phyloP scores from a whole-genome alignment of 2,329 filamentous ascomycete species.

The Microthyrium microscopicum region DNA sequence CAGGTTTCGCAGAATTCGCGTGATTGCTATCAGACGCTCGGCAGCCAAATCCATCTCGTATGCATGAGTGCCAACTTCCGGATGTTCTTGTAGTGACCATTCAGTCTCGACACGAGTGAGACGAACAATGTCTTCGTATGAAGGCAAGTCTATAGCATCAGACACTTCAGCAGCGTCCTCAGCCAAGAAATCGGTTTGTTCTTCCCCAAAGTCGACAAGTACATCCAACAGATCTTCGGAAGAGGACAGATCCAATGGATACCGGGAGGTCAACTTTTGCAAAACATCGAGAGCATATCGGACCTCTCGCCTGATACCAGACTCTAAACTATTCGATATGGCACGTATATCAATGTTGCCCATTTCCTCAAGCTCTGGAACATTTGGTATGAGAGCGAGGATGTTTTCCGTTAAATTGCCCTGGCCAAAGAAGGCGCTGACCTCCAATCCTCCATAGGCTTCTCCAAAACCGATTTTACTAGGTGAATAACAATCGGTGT shows the following conservation, averaged over 20 bases:
- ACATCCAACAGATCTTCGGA: constrained; percentile 84
- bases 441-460: constrained; percentile 56
- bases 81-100: constrained; percentile 52
- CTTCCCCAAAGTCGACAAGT: constrained; percentile 77
- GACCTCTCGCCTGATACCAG: constrained; percentile 79
- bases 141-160: constrained; percentile 63
- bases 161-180: constrained; percentile 75
- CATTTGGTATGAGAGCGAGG: constrained; percentile 59
- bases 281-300: constrained; percentile 76
- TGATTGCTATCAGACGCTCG: constrained; percentile 76
- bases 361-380: constrained; percentile 60
- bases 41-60: constrained; percentile 78
- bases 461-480: constrained; percentile 1
- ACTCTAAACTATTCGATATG: constrained; percentile 76
- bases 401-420: constrained; percentile 49
- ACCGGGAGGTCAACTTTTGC: constrained; percentile 49
- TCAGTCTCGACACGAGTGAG: constrained; percentile 61
- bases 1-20: constrained; percentile 80
- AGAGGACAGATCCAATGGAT: constrained; percentile 50
- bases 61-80: constrained; percentile 55
- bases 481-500: constrained; percentile 6
- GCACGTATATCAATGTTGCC: constrained; percentile 83
- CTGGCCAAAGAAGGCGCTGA: constrained; percentile 46
- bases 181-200: constrained; percentile 68
- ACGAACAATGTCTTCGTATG: constrained; percentile 77